These are phyloP conservation scores for Uronychia setigera DNA, from an alignment of 73 alveolate species.

Conservation along the genomic window DNA sequence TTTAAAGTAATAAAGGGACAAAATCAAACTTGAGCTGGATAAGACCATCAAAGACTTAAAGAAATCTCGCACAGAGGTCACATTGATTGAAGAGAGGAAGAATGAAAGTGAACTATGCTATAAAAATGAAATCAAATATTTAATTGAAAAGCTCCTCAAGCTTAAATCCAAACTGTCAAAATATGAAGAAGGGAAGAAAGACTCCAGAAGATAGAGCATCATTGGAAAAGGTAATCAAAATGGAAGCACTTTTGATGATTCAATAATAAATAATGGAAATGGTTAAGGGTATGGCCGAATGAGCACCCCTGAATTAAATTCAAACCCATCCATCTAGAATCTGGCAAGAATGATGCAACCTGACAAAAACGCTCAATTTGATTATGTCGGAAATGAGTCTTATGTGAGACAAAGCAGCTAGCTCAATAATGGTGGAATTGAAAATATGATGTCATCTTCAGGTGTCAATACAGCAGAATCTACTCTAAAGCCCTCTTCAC, in stretches of 20 bases:
- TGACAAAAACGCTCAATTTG: too few relatives aligned
- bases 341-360: background rate
- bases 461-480: too few relatives aligned
- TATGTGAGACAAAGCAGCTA: too few relatives aligned
- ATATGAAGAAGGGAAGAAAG: background rate
- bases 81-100: slow-evolving; percentile 40
- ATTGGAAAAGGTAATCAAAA: too few relatives aligned
- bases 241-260: too few relatives aligned
- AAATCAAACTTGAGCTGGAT: slow-evolving; percentile 13
- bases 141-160: slow-evolving; percentile 49
- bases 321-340: background rate
- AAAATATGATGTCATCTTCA: too few relatives aligned
- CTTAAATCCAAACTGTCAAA: slow-evolving; percentile 37
- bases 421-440: too few relatives aligned
- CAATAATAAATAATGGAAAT: too few relatives aligned
- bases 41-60: slow-evolving; percentile 13
- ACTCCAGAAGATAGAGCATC: too few relatives aligned
- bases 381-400: too few relatives aligned
- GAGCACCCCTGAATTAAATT: background rate
- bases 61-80: slow-evolving; percentile 32
- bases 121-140: slow-evolving; percentile 53
- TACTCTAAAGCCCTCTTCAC: too few relatives aligned
- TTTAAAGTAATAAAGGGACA: background rate
- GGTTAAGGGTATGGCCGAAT: too few relatives aligned
- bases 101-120: slow-evolving; percentile 48